Evolutionary conservation across 163 green algal genomes (phyloP).

Genomic region (Scenedesmus sp.): DNA sequence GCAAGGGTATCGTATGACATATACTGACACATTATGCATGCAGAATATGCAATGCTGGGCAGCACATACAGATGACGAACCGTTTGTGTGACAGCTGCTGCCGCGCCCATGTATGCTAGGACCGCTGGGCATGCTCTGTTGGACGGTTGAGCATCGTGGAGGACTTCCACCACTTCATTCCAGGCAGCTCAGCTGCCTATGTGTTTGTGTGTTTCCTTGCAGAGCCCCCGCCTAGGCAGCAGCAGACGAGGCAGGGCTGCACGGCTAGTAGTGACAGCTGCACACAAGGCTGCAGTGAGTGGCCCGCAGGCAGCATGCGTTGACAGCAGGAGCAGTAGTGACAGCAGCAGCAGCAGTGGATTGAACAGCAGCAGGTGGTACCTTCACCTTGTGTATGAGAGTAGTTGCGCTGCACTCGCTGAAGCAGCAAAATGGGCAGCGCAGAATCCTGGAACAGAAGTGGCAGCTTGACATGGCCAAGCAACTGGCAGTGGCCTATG

Average conservation of each 20-base stretch:
- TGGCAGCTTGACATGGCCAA: too few species aligned
- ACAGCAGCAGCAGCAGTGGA: neutral
- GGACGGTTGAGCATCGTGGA: too few species aligned
- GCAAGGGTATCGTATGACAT: neutral
- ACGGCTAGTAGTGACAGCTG: neutral
- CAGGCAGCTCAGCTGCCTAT: neutral
- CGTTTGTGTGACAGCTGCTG: neutral
- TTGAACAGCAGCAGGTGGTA: neutral
- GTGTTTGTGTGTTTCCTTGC: neutral
- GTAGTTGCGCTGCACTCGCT: neutral
- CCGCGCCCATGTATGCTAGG: neutral
- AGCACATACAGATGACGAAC: neutral
- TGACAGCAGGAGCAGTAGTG: neutral
- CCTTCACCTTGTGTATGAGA: neutral
- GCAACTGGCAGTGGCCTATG: too few species aligned
- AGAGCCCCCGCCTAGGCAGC: neutral
- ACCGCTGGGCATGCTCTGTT: too few species aligned
- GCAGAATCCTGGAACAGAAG: too few species aligned
- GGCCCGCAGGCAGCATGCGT: too few species aligned
- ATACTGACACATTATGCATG: neutral
- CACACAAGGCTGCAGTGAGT: constrained; percentile 12
- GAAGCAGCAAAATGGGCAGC: neutral
- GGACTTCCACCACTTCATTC: neutral
- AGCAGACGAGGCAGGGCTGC: neutral
- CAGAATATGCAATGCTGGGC: neutral